Percentiles rank a stretch among this genome's conserved stretches.
phyloP scores from a whole-genome alignment of 305 asterid species.

The Fraxinus nigra region DNA sequence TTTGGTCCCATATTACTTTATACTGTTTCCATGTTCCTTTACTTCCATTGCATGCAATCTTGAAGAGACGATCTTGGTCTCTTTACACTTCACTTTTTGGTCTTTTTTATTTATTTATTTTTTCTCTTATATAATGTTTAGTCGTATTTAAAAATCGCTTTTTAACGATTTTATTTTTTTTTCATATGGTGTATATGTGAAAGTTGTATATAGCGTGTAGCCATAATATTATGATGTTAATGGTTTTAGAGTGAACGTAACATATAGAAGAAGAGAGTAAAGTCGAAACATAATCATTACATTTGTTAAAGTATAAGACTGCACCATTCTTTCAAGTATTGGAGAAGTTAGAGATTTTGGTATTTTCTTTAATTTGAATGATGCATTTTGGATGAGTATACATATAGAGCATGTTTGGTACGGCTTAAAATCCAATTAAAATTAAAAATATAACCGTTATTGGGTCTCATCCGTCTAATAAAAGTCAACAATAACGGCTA shows the following conservation, averaged over 20 bases:
- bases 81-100: background rate
- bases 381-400: slow-evolving; percentile 21
- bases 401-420: too few relatives aligned
- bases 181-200: background rate
- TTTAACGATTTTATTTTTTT: background rate
- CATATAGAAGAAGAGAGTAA: background rate
- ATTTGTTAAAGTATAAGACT: background rate
- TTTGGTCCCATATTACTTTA: background rate
- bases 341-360: slow-evolving; percentile 18
- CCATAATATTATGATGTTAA: background rate
- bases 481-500: too few relatives aligned
- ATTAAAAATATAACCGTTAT: too few relatives aligned
- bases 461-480: too few relatives aligned
- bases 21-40: background rate
- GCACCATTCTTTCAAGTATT: slow-evolving; percentile 3
- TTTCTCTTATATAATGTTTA: background rate
- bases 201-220: background rate
- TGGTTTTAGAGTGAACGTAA: background rate
- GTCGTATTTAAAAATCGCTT: background rate
- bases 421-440: too few relatives aligned
- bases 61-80: background rate
- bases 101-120: background rate
- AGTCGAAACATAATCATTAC: background rate
- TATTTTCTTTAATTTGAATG: background rate
- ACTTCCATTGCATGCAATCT: background rate